Evolutionary conservation across 371 early-diverging fungal species (phyloP).

Genomic region (Dipsacomyces acuminosporus): DNA sequence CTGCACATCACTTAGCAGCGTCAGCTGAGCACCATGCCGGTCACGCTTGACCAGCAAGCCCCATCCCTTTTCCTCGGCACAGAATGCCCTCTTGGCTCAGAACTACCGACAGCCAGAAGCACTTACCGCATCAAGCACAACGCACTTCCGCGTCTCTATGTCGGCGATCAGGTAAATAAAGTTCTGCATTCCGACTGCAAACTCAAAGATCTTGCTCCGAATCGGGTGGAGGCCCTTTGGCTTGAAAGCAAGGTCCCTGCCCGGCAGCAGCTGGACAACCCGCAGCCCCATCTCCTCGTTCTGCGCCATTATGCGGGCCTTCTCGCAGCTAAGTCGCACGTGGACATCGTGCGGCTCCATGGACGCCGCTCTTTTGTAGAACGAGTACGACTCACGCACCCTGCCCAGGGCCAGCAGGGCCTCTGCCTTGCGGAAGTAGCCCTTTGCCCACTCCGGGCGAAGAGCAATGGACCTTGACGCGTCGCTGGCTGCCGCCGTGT

Average conservation of each 20-base stretch:
- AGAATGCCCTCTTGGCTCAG: too few species aligned
- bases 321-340: slow-evolving; percentile 52
- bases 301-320: slow-evolving; percentile 54
- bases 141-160: slow-evolving; percentile 56
- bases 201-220: slow-evolving; percentile 66
- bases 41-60: too few species aligned
- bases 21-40: too few species aligned
- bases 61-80: too few species aligned
- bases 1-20: too few species aligned
- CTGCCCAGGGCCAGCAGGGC: slow-evolving; percentile 54
- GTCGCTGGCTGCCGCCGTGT: slow-evolving; percentile 60
- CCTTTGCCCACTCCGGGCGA: slow-evolving; percentile 74
- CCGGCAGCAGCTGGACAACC: slow-evolving; percentile 65
- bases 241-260: slow-evolving; percentile 59
- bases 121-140: slow-evolving; percentile 67
- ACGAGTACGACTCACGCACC: slow-evolving; percentile 58
- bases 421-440: slow-evolving; percentile 69
- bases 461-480: slow-evolving; percentile 56
- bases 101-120: neutral
- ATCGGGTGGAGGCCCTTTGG: slow-evolving; percentile 56
- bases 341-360: slow-evolving; percentile 54
- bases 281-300: slow-evolving; percentile 54
- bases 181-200: slow-evolving; percentile 77
- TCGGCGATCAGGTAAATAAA: slow-evolving; percentile 75
- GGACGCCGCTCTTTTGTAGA: slow-evolving; percentile 53